Base-by-base conservation (phyloP, 2,329 filamentous ascomycete species). In the Pseudogymnoascus sp. region DNA sequence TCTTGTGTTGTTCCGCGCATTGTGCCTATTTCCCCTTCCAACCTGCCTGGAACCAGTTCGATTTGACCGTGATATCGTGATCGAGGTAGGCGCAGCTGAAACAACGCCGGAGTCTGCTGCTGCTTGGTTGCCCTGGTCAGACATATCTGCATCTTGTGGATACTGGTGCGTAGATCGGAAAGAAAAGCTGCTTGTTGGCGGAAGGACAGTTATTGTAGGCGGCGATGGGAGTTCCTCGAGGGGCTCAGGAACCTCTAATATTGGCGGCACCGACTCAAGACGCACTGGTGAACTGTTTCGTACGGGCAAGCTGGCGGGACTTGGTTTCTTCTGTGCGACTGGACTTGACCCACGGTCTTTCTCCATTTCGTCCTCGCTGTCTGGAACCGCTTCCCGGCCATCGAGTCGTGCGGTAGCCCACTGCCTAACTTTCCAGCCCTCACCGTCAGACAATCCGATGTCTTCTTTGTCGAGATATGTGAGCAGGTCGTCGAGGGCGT, bases 401-500 rank as follows among this genome's bases (percentile, higher is more conserved):
- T 90, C 86, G 15, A 89, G 75, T 29, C 87, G 80, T 73, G 92
- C 88, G 1, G 83, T 87, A 0, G 85, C 86, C 85, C 85, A 88
- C 71, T 78, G 78, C 61, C 85, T 77, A 61, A 87, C 77, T 64
- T 76, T 79, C 77, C 81, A 84, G 18, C 82, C 90, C 73, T 96
- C 92, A 12, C 90, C 90, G 73, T 94, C 89, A 58, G 82, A 83
- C 10, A 94, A 72, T 0, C 90, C 91, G 61, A 96, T 80, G 66
- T 90, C 86, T 71, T 92, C 87, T 71, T 85, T 88, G 72, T 97
- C 92, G 61, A 97, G 78, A 68, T 96, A 95, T 13, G 81, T 76
- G n/a, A 97, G 77, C 4, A 99, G 79, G 67, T 97, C 93, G 66
- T 97, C 91, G 37, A 99, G 79, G 37, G 92, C 95, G 72, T 97